Conservation (phyloP, 495 filamentous ascomycete species). For the Aspergillus campestris region DNA sequence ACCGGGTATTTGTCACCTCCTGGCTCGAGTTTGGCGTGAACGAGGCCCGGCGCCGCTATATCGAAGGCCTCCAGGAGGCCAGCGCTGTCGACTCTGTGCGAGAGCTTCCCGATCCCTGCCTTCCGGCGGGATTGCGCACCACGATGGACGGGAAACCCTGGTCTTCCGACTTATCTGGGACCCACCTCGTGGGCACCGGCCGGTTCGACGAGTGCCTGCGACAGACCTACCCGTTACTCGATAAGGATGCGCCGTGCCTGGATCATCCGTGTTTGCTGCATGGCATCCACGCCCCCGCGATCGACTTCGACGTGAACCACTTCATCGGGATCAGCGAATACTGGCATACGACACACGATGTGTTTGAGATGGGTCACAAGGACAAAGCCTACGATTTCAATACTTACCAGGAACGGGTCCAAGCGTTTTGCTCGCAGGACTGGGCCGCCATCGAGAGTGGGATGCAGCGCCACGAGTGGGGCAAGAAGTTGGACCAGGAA, state of each 20-base stretch:
- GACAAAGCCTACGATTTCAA: constrained; percentile 87
- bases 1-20: constrained; percentile 86
- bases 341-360: constrained; percentile 96
- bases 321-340: constrained; percentile 98
- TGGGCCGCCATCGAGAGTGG: constrained; percentile 67
- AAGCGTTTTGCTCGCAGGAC: constrained; percentile 73
- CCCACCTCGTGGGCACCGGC: constrained; percentile 70
- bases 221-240: constrained; percentile 75
- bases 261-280: constrained; percentile 83
- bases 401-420: constrained; percentile 79
- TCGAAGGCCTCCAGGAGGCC: constrained; percentile 57
- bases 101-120: constrained; percentile 86
- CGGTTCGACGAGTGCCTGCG: constrained; percentile 77
- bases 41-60: constrained; percentile 74
- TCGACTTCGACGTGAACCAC: constrained; percentile 96
- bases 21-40: constrained; percentile 97
- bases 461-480: constrained; percentile 57
- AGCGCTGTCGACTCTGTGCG: constrained; percentile 41
- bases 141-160: constrained; percentile 48
- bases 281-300: constrained; percentile 84
- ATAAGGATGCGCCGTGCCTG: constrained; percentile 77
- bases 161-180: constrained; percentile 21
- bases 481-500: constrained; percentile 65
- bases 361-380: constrained; percentile 73
- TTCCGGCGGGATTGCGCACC: constrained; percentile 68